These are phyloP conservation scores for Davidsoniella eucalypti DNA, from an alignment of 2,329 filamentous ascomycete species.

Conservation along the genomic window DNA sequence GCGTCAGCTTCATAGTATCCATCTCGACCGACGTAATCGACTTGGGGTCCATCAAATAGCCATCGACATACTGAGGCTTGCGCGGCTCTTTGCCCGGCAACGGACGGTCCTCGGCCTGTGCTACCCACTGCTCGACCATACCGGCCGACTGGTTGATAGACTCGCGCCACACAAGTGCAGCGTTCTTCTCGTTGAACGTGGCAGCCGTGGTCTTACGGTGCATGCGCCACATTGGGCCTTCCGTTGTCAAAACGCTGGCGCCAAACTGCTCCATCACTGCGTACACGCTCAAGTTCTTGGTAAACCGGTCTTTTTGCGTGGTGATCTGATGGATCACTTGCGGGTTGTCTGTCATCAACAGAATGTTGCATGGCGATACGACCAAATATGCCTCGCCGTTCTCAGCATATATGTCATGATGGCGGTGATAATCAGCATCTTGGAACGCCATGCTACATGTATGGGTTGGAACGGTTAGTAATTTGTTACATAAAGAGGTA, in stretches of 20 bases:
- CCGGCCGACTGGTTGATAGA: slow-evolving; percentile 43
- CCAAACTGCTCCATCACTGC: slow-evolving; percentile 36
- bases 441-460: not conserved
- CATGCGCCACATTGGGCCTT: slow-evolving; percentile 52
- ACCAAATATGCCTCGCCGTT: slow-evolving; percentile 48
- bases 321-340: slow-evolving; percentile 51
- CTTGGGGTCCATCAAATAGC: slow-evolving; percentile 11
- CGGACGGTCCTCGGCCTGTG: slow-evolving; percentile 14
- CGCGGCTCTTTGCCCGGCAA: slow-evolving; percentile 1
- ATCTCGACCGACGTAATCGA: slow-evolving; percentile 38
- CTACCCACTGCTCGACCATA: slow-evolving; percentile 43
- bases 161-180: slow-evolving; percentile 48
- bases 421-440: slow-evolving; percentile 4
- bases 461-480: not conserved
- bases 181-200: slow-evolving; percentile 63
- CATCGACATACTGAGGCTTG: slow-evolving; percentile 15
- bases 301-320: slow-evolving; percentile 50
- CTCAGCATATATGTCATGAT: slow-evolving; percentile 40
- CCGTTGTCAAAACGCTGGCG: slow-evolving; percentile 53
- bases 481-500: too few species aligned
- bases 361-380: slow-evolving; percentile 38
- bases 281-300: slow-evolving; percentile 25
- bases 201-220: slow-evolving; percentile 58
- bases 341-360: slow-evolving; percentile 43
- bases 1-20: slow-evolving; percentile 47